Base-by-base conservation (phyloP, 2,329 filamentous ascomycete species). In the Didymella sp. region DNA sequence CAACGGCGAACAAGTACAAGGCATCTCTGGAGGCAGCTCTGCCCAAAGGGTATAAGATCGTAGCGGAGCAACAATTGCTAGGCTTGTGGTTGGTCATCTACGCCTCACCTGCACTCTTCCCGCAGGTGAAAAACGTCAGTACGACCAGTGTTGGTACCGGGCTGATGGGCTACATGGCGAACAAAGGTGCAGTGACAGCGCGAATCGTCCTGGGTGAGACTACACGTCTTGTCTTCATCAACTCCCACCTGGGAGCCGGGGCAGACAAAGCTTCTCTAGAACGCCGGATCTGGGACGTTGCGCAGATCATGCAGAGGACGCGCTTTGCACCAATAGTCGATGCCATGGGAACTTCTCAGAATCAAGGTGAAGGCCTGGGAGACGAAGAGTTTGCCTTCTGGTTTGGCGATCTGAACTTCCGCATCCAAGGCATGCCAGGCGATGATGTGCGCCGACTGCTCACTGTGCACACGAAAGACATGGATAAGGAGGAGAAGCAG, bases 351-450 rank as follows among this genome's bases (percentile, higher is more conserved):
- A 79, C 85, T 1, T 82, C 87, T 2, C 80, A 83, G 56, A 76
- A 72, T 2, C 73, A 77, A 33, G 86, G 88, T n/a, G 85, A 88
- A 21, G 85, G 81, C 31, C 88, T 99, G 62, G 93, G 91, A 1
- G 90, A 96, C 35, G 94, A 96, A 63, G 95, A 99, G 71, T 92
- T 97, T 77, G 87, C 88, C 0, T 97, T 99, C 70, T 98, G 94
- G 92, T 91, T 96, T 70, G 95, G 95, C 6, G 95, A 99, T 74
- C 82, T 99, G 38, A 99, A 99, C 73, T 99, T 97, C 72, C 87
- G 95, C 28, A 82, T 99, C 0, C 91, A 96, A 47, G 91, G 89
- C 41, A 85, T 98, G 45, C 91, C 94, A 0, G 93, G 92, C 0
- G 90, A 95, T 33, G 95, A 99, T 73, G 95, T 99, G 43, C 85